Evolutionary conservation across 306 rosid species (phyloP).

Genomic region (Trichosanthes cucumerina): DNA sequence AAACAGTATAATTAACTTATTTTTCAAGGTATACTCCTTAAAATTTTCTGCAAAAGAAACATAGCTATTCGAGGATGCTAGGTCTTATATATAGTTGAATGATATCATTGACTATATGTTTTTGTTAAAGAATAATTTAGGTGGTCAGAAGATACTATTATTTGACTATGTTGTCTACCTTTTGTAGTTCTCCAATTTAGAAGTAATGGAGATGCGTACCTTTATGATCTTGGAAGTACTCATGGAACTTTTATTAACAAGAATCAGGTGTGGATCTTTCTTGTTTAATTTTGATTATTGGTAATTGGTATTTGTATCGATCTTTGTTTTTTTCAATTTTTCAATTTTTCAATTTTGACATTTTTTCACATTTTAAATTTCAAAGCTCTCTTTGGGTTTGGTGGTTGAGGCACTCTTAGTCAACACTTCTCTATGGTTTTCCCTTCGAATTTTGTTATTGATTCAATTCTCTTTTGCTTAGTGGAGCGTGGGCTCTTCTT

Average conservation of each 20-base stretch:
- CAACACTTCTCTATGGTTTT: too few relatives aligned
- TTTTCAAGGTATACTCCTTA: background rate
- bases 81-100: background rate
- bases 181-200: constrained; percentile 71
- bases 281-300: background rate
- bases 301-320: background rate
- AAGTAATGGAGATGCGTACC: constrained; percentile 70
- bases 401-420: too few relatives aligned
- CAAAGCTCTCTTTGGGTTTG: too few relatives aligned
- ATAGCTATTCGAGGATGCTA: background rate
- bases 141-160: constrained; percentile 12
- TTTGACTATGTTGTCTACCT: constrained; percentile 12
- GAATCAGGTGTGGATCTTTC: constrained; percentile 47
- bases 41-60: background rate
- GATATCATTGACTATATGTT: background rate
- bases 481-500: too few relatives aligned
- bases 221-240: constrained; percentile 92
- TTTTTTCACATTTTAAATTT: background rate
- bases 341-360: too few relatives aligned
- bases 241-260: constrained; percentile 87
- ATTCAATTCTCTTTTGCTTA: too few relatives aligned
- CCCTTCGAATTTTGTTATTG: too few relatives aligned
- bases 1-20: too few relatives aligned
- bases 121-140: background rate
- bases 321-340: background rate